A percentile compares a stretch with the other conserved stretches of the same genome.
Evolutionary conservation across 805 yeast genomes (phyloP).

Genomic region (Metschnikowia hibisci): DNA sequence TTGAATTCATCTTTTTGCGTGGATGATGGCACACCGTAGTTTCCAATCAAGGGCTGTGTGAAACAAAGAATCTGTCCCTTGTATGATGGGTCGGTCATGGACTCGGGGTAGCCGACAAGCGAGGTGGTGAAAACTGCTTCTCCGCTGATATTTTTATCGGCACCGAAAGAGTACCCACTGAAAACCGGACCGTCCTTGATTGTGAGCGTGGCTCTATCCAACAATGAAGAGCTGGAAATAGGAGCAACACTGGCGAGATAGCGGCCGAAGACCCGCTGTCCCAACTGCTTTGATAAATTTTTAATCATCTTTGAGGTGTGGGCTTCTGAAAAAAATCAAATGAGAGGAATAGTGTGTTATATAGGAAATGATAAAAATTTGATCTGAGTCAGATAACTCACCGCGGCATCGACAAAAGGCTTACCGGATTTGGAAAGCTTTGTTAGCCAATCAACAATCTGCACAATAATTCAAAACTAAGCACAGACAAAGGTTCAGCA

Average conservation of each 20-base stretch:
- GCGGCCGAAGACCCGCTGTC: slow-evolving; percentile 18
- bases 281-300: background rate
- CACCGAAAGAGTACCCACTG: slow-evolving; percentile 94
- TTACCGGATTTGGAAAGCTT: slow-evolving; percentile 18
- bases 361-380: slow-evolving; percentile 3
- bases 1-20: slow-evolving; percentile 77
- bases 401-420: slow-evolving; percentile 21
- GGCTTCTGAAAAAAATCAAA: background rate
- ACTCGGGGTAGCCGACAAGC: slow-evolving; percentile 96
- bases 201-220: slow-evolving; percentile 84
- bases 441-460: slow-evolving; percentile 10
- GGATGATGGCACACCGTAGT: slow-evolving; percentile 95
- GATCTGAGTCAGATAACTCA: slow-evolving; percentile 21
- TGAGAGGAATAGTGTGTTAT: background rate
- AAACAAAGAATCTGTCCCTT: slow-evolving; percentile 94
- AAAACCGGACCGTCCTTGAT: slow-evolving; percentile 91
- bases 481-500: too few relatives aligned
- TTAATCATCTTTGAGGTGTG: background rate
- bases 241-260: slow-evolving; percentile 31
- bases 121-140: slow-evolving; percentile 98
- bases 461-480: background rate
- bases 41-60: slow-evolving; percentile 96
- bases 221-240: slow-evolving; percentile 34
- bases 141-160: slow-evolving; percentile 86
- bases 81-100: slow-evolving; percentile 98